Evolutionary conservation across 2,329 filamentous ascomycete genomes (phyloP).

Genomic region (Dactylellina cionopaga): DNA sequence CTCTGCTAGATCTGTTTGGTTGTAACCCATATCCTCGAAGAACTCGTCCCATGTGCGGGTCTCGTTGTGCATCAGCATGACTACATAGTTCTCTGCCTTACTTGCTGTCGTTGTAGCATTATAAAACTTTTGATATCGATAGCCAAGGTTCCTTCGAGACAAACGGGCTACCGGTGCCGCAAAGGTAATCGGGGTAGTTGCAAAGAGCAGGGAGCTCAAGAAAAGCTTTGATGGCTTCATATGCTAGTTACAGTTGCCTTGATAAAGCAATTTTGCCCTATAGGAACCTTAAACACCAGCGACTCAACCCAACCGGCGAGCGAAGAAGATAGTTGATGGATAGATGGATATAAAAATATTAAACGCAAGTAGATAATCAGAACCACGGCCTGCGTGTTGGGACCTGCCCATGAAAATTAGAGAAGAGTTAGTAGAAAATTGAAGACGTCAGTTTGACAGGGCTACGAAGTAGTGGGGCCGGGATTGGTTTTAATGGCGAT

Average conservation of each 20-base stretch:
- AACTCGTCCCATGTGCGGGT: constrained; percentile 51
- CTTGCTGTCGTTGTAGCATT: not conserved
- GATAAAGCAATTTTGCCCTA: not conserved
- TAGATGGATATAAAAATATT: not conserved
- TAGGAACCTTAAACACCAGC: not conserved
- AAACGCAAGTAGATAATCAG: not conserved
- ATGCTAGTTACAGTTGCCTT: not conserved
- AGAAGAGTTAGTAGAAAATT: not conserved
- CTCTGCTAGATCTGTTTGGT: constrained; percentile 60
- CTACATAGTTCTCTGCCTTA: constrained; percentile 34
- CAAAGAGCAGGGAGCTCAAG: not conserved
- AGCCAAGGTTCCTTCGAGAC: too few relatives aligned
- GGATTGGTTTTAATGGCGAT: not conserved
- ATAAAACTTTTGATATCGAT: too few relatives aligned
- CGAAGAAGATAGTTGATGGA: not conserved
- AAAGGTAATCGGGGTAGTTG: not conserved
- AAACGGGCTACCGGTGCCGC: not conserved
- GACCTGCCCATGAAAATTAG: not conserved
- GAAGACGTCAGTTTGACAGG: not conserved
- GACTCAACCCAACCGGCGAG: too few relatives aligned
- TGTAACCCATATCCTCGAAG: constrained; percentile 53
- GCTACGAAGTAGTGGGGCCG: not conserved
- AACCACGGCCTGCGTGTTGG: not conserved
- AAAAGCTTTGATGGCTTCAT: not conserved
- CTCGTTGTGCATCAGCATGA: constrained; percentile 54